Evolutionary conservation across 106 monocot genomes (phyloP).

Genomic region (Xerophyta viscosa): DNA sequence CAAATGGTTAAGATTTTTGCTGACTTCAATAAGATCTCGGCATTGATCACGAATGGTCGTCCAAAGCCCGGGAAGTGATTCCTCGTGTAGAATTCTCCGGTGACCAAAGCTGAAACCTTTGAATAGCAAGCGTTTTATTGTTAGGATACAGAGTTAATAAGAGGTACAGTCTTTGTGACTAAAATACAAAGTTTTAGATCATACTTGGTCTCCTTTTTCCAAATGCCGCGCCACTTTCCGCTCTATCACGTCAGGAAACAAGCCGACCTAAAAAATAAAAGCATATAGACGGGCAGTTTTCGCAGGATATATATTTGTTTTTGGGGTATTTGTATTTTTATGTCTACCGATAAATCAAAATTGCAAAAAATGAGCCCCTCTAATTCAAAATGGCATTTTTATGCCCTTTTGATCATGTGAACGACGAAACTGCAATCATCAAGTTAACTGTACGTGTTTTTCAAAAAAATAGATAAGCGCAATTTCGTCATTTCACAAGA

Average conservation of each 20-base stretch:
- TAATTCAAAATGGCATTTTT: too few species aligned
- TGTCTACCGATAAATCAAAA: too few species aligned
- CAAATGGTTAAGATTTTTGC: slow-evolving; percentile 20
- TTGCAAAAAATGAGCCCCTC: too few species aligned
- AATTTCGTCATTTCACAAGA: too few species aligned
- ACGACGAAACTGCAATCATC: too few species aligned
- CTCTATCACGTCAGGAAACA: slow-evolving; percentile 95
- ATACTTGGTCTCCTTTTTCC: slow-evolving; percentile 76
- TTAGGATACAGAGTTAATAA: background rate
- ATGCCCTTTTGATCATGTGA: too few species aligned
- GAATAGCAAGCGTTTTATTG: slow-evolving; percentile 6
- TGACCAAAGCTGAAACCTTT: slow-evolving; percentile 83
- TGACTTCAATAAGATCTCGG: slow-evolving; percentile 87
- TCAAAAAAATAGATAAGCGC: too few species aligned
- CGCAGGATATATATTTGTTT: background rate
- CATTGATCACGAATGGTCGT: slow-evolving; percentile 83
- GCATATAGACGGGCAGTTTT: too few species aligned
- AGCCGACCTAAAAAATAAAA: slow-evolving; percentile 57
- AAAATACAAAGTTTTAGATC: background rate
- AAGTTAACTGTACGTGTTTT: too few species aligned
- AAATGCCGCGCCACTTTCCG: slow-evolving; percentile 60
- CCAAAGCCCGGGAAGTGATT: slow-evolving; percentile 97
- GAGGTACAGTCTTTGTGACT: slow-evolving; percentile 1
- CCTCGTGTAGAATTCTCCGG: slow-evolving; percentile 95
- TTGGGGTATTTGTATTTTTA: too few species aligned